These are phyloP conservation scores for Nematodospora anomalae DNA, from an alignment of 1,139 yeast genomes.

Conservation along the genomic window DNA sequence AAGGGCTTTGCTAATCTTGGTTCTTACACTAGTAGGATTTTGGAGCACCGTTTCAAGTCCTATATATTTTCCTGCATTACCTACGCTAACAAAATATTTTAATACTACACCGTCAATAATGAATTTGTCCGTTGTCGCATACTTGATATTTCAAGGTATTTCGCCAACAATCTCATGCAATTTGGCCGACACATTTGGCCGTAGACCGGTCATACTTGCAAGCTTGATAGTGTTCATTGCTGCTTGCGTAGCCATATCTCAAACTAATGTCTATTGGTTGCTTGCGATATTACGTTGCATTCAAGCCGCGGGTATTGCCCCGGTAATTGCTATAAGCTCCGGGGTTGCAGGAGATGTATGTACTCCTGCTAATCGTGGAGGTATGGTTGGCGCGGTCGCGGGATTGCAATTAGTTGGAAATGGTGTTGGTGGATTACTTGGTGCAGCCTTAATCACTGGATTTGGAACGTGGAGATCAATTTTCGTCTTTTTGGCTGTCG, in stretches of 20 bases:
- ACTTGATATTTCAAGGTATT: conserved; percentile 38
- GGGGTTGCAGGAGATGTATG: conserved; percentile 46
- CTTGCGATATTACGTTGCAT: conserved; percentile 36
- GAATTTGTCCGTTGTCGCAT: conserved; percentile 39
- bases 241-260: conserved; percentile 38
- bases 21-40: conserved; percentile 34
- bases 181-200: conserved; percentile 38
- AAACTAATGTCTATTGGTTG: conserved; percentile 36
- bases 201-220: conserved; percentile 34
- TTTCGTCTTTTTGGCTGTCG: conserved; percentile 38
- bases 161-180: conserved; percentile 35
- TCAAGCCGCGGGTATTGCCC: conserved; percentile 45
- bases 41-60: conserved; percentile 44
- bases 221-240: conserved; percentile 31
- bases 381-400: conserved; percentile 38
- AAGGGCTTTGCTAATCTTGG: conserved; percentile 20
- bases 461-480: conserved; percentile 40
- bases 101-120: conserved; percentile 24
- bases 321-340: conserved; percentile 38
- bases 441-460: conserved; percentile 32
- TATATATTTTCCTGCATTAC: conserved; percentile 44
- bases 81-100: conserved; percentile 32
- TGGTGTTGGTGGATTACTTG: conserved; percentile 42
- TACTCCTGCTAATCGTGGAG: conserved; percentile 36
- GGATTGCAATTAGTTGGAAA: conserved; percentile 41